Conservation (phyloP, 331 rosid species). For the Acacia pycnantha region DNA sequence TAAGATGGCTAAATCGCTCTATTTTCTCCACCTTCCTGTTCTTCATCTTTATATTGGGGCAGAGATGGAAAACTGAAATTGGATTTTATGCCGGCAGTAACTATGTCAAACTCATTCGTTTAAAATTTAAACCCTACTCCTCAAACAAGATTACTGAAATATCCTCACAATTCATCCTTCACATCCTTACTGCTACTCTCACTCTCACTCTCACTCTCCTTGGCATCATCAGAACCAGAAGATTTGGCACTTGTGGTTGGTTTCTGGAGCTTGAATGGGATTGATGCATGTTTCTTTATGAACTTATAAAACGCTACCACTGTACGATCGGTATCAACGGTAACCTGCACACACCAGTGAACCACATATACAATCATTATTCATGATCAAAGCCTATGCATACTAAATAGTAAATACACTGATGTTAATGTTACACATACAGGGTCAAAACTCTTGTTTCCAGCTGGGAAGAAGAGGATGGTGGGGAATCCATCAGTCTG, state of each 20-base stretch:
- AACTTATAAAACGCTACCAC: conserved; percentile 93
- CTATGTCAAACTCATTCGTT: conserved; percentile 28
- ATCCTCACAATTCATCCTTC: conserved; percentile 82
- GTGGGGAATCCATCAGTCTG: conserved; percentile 55
- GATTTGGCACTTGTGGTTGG: conserved; percentile 58
- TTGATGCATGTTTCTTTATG: conserved; percentile 87
- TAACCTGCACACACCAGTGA: conserved; percentile 54
- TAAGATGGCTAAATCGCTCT: conserved; percentile 3
- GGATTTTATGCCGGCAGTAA: conserved; percentile 16
- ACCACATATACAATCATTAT: conserved; percentile 18
- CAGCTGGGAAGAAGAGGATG: conserved; percentile 50
- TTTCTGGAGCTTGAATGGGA: conserved; percentile 96
- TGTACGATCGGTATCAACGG: conserved; percentile 85
- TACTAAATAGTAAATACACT: neutral
- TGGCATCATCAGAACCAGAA: conserved; percentile 40
- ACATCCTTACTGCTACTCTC: conserved; percentile 45
- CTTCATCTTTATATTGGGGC: neutral
- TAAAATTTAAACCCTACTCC: conserved; percentile 20
- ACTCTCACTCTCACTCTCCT: conserved; percentile 32
- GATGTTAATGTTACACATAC: conserved; percentile 27
- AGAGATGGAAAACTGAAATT: neutral
- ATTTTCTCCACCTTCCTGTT: neutral
- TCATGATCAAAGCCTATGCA: neutral
- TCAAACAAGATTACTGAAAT: conserved; percentile 2
- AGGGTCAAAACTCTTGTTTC: conserved; percentile 44